A percentile compares a stretch with the other conserved stretches of the same genome.
phyloP scores from a whole-genome alignment of 148 eudicot genomes.

The Salicornia ramosissima region DNA sequence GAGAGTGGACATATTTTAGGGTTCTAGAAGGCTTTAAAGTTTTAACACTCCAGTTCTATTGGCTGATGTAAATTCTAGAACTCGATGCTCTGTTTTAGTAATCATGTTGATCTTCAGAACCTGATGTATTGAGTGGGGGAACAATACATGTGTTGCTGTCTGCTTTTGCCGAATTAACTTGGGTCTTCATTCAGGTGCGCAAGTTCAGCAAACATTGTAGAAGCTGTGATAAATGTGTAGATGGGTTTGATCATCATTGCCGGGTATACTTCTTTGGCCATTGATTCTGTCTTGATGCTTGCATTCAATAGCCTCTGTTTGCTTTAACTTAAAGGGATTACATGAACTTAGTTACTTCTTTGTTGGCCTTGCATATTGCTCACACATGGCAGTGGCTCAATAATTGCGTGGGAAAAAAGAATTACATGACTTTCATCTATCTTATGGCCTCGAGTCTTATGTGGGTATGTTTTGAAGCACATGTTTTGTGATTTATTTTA shows the following conservation, averaged over 20 bases:
- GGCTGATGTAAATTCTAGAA: background rate
- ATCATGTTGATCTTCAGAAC: background rate
- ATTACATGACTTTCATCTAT: constrained; percentile 74
- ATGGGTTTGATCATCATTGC: constrained; percentile 99
- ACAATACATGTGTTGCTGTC: background rate
- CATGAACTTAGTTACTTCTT: constrained; percentile 4
- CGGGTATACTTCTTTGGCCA: constrained; percentile 49
- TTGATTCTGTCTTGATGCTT: constrained; percentile 1
- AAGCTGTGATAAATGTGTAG: constrained; percentile 99
- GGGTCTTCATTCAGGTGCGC: constrained; percentile 61
- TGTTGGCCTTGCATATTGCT: constrained; percentile 13
- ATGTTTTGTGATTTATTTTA: constrained; percentile 3
- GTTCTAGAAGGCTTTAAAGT: background rate
- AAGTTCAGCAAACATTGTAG: constrained; percentile 97
- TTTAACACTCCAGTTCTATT: background rate
- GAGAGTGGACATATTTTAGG: no score
- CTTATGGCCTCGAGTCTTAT: constrained; percentile 82
- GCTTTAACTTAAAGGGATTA: constrained; percentile 1
- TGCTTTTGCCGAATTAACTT: background rate
- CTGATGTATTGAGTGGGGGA: background rate
- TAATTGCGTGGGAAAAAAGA: constrained; percentile 93
- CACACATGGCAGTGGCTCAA: constrained; percentile 81
- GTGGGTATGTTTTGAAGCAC: constrained; percentile 63
- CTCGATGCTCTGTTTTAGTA: background rate
- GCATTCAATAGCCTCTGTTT: constrained; percentile 3